phyloP scores from a whole-genome alignment of 306 rosid genomes.

The peach (Prunus persica) region DNA sequence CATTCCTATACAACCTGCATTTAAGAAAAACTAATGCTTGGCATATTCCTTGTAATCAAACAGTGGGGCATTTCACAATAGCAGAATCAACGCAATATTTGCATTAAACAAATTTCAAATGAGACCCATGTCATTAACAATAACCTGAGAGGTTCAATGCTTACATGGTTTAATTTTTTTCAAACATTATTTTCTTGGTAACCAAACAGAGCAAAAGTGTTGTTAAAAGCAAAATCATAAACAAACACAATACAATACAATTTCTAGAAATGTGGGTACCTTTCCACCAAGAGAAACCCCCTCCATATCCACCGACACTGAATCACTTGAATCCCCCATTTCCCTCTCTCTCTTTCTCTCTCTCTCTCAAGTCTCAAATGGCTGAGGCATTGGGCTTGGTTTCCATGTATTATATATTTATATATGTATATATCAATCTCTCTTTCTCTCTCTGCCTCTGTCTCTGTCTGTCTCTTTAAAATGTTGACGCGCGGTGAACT shows the following conservation, averaged over 20 bases:
- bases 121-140: background rate
- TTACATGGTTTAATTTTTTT: background rate
- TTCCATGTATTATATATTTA: constrained; percentile 35
- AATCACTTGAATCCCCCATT: constrained; percentile 80
- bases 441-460: background rate
- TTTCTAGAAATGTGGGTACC: constrained; percentile 39
- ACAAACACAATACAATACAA: background rate
- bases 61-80: background rate
- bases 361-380: constrained; percentile 17
- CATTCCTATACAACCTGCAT: background rate
- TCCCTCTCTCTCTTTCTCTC: constrained; percentile 4
- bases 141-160: background rate
- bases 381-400: constrained; percentile 23
- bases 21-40: background rate
- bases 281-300: constrained; percentile 62
- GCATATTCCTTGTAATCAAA: background rate
- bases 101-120: background rate
- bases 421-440: background rate
- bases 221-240: background rate
- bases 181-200: constrained; percentile 24
- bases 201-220: constrained; percentile 9
- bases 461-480: constrained; percentile 7
- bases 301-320: constrained; percentile 84
- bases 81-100: constrained; percentile 11
- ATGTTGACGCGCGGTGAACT: constrained; percentile 35